These are phyloP conservation scores for Luvunga scandens DNA, from an alignment of 345 rosid genomes.

Conservation along the genomic window DNA sequence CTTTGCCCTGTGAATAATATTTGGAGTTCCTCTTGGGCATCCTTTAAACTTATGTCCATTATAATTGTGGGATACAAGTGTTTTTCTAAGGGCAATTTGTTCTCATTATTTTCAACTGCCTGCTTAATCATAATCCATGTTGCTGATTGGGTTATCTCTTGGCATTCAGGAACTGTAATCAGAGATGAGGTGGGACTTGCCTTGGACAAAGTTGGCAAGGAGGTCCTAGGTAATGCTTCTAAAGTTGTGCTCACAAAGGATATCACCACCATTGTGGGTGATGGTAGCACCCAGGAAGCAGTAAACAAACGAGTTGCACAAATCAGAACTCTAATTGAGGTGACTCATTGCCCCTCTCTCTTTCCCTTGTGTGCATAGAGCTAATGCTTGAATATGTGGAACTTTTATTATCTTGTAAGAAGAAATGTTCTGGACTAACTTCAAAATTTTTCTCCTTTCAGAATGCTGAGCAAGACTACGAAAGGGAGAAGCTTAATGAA, in stretches of 20 bases:
- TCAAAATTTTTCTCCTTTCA: constrained; percentile 20
- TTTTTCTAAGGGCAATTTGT: background rate
- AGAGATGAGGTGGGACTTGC: constrained; percentile 95
- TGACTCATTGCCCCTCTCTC: background rate
- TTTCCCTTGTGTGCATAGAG: background rate
- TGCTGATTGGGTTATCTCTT: background rate
- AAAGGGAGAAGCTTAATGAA: constrained; percentile 88
- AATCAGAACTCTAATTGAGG: constrained; percentile 91
- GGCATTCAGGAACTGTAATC: constrained; percentile 69
- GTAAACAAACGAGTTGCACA: constrained; percentile 90
- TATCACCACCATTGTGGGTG: constrained; percentile 85
- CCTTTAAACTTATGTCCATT: background rate
- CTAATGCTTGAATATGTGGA: background rate
- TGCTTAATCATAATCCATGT: background rate
- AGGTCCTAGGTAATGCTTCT: constrained; percentile 85
- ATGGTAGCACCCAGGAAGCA: constrained; percentile 95
- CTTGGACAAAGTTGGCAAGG: constrained; percentile 88
- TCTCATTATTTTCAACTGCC: too few relatives aligned
- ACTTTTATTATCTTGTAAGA: background rate
- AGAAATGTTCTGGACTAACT: background rate
- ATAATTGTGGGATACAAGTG: background rate
- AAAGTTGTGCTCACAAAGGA: constrained; percentile 98
- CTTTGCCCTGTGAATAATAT: background rate
- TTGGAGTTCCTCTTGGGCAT: background rate
- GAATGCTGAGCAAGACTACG: constrained; percentile 94